A percentile compares a stretch with the other conserved stretches of the same genome.
phyloP scores from a whole-genome alignment of 805 yeast species.

The Lachancea waltii region DNA sequence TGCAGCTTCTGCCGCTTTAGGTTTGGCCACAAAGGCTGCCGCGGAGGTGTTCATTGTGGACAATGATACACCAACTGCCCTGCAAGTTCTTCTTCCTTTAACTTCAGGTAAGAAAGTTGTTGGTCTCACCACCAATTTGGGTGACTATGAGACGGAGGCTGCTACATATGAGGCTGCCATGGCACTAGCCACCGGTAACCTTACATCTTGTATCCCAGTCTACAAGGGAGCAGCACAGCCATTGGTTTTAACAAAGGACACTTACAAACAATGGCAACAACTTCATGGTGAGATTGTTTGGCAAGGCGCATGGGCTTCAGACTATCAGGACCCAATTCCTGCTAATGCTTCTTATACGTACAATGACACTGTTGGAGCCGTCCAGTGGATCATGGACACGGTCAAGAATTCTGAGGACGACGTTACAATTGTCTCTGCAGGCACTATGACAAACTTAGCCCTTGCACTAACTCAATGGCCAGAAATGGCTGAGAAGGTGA shows the following conservation, averaged over 20 bases:
- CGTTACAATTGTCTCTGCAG: slow-evolving; percentile 36
- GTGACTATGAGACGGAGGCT: slow-evolving; percentile 38
- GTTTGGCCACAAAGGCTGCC: slow-evolving; percentile 5
- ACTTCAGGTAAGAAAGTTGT: slow-evolving; percentile 37
- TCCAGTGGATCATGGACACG: slow-evolving; percentile 37
- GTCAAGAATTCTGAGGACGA: slow-evolving; percentile 35
- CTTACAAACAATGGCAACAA: slow-evolving; percentile 36
- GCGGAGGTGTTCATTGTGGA: slow-evolving; percentile 37
- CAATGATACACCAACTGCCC: slow-evolving; percentile 37
- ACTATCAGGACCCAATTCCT: slow-evolving; percentile 19
- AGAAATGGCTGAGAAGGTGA: slow-evolving; percentile 35
- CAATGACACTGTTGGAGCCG: slow-evolving; percentile 32
- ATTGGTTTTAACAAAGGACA: slow-evolving; percentile 34
- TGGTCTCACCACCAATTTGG: slow-evolving; percentile 37
- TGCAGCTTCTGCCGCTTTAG: not conserved
- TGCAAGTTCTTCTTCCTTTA: slow-evolving; percentile 35
- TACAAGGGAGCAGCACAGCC: slow-evolving; percentile 37
- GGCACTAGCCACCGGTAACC: slow-evolving; percentile 30
- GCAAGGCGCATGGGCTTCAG: slow-evolving; percentile 37
- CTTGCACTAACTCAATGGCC: slow-evolving; percentile 39
- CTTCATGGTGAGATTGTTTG: slow-evolving; percentile 37
- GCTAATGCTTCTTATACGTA: slow-evolving; percentile 28
- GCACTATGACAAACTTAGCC: slow-evolving; percentile 41
- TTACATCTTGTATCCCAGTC: slow-evolving; percentile 34
- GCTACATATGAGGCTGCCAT: slow-evolving; percentile 31